Conservation (phyloP, 164 flowering plant species). For the Tinospora cordifolia region DNA sequence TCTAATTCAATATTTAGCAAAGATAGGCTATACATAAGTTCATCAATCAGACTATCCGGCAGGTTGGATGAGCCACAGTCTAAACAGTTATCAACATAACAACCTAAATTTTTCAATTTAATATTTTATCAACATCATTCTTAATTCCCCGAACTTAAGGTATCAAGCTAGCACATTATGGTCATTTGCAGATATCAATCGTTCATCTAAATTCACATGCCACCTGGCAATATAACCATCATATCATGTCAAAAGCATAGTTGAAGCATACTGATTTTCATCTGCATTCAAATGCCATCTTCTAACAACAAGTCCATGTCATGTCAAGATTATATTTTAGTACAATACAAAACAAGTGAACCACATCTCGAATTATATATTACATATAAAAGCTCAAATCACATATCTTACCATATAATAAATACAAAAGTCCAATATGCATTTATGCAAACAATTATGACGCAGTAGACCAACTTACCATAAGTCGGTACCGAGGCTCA, state of each 20-base stretch:
- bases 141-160: not conserved
- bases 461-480: slow-evolving; percentile 50
- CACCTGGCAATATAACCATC: too few species aligned
- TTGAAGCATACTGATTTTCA: not conserved
- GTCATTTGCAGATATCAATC: too few species aligned
- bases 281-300: not conserved
- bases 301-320: not conserved
- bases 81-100: not conserved
- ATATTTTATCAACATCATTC: not conserved
- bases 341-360: not conserved
- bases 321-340: not conserved
- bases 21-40: too few species aligned
- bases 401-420: too few species aligned
- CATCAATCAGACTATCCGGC: too few species aligned
- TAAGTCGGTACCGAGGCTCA: slow-evolving; percentile 96
- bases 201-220: too few species aligned
- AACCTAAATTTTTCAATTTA: not conserved
- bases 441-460: not conserved
- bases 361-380: not conserved
- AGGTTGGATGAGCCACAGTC: too few species aligned
- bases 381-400: not conserved
- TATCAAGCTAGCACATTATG: not conserved
- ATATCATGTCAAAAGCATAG: too few species aligned
- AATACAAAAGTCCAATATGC: too few species aligned
- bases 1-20: too few species aligned